Conservation (phyloP, 257 asterid genomes). For the Solanum pimpinellifolium region DNA sequence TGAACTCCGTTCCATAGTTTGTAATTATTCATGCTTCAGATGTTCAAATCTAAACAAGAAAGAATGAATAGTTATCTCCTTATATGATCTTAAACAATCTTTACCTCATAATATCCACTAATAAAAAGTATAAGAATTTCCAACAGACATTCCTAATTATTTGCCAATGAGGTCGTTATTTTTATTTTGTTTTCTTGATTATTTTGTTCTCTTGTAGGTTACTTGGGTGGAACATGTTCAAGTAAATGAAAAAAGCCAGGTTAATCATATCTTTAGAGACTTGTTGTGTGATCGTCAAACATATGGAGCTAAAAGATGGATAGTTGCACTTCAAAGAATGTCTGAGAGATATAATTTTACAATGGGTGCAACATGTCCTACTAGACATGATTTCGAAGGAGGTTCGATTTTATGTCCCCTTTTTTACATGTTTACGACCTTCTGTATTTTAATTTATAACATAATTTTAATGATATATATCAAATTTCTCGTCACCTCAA, state of each 20-base stretch:
- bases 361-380: constrained; percentile 12
- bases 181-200: background rate
- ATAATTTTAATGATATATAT: background rate
- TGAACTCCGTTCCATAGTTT: background rate
- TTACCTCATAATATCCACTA: background rate
- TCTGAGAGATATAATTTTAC: constrained; percentile 47
- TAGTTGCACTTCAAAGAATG: constrained; percentile 46
- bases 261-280: constrained; percentile 48
- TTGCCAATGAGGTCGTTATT: background rate
- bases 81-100: background rate
- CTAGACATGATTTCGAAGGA: constrained; percentile 32
- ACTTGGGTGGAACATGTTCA: constrained; percentile 83
- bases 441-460: background rate
- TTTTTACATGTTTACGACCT: background rate
- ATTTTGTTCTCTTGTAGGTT: constrained; percentile 20
- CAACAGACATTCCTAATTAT: background rate
- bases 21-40: background rate
- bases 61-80: background rate
- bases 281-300: constrained; percentile 38
- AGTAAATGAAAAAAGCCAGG: constrained; percentile 47
- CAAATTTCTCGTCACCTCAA: background rate
- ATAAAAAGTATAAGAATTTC: background rate
- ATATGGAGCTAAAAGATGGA: constrained; percentile 71
- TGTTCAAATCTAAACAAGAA: background rate
- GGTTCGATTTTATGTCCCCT: constrained; percentile 11